A percentile compares a stretch with the other conserved stretches of the same genome.
Conservation (phyloP, 371 early-diverging fungal species). For the Mortierella sp. region DNA sequence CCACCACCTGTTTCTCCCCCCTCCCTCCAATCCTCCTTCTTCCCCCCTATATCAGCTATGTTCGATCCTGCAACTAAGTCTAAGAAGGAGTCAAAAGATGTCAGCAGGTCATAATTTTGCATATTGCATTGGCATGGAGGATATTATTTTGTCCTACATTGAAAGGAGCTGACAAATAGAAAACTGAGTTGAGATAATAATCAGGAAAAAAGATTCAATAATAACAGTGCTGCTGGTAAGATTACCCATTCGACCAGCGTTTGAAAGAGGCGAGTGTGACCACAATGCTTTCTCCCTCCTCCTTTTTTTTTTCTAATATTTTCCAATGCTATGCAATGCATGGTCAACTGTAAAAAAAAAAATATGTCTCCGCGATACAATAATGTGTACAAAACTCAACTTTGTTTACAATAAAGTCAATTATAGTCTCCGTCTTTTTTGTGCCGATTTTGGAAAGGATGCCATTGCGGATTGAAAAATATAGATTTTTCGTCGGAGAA, state of each 20-base stretch:
- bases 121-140: background rate
- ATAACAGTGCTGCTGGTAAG: background rate
- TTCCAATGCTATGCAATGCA: slow-evolving; percentile 16
- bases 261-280: background rate
- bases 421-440: background rate
- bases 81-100: background rate
- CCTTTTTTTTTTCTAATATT: background rate
- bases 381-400: background rate
- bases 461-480: background rate
- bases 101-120: background rate
- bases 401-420: background rate
- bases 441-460: background rate
- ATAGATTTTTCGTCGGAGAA: background rate
- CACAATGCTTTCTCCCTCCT: background rate
- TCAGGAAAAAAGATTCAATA: background rate
- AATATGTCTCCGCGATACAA: background rate
- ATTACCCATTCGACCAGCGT: background rate
- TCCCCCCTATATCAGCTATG: background rate
- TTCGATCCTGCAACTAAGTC: background rate
- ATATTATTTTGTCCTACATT: background rate
- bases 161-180: background rate
- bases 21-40: background rate
- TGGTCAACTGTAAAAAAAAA: background rate
- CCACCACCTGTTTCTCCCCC: background rate
- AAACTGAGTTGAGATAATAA: background rate